Conservation (phyloP, 176 grass and related monocot species). For the Bothriochloa decipiens region DNA sequence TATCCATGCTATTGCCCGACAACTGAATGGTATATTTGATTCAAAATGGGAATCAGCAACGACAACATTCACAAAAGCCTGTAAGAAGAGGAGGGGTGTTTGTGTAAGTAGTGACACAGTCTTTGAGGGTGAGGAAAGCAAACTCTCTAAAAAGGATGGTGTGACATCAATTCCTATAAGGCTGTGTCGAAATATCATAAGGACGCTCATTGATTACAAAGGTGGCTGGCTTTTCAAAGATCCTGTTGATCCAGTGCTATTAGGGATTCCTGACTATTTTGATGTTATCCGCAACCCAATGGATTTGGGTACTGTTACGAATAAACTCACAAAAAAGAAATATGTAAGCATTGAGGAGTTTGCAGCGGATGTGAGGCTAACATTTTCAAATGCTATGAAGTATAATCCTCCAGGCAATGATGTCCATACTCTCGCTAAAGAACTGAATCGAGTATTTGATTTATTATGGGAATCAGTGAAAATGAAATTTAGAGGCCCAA, state of each 20-base stretch:
- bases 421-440: constrained; percentile 66
- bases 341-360: constrained; percentile 61
- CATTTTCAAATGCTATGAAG: constrained; percentile 87
- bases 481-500: constrained; percentile 53
- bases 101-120: not conserved
- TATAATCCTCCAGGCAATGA: constrained; percentile 82
- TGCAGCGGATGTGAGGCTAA: constrained; percentile 75
- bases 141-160: not conserved
- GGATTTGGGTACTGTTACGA: constrained; percentile 80
- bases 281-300: constrained; percentile 76
- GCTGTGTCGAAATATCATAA: constrained; percentile 55
- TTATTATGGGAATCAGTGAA: constrained; percentile 60
- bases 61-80: constrained; percentile 39
- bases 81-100: not conserved
- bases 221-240: constrained; percentile 65
- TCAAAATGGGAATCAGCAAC: constrained; percentile 58
- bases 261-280: constrained; percentile 78
- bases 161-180: constrained; percentile 29
- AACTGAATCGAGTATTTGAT: constrained; percentile 71
- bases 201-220: constrained; percentile 61
- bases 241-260: constrained; percentile 71
- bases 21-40: constrained; percentile 69
- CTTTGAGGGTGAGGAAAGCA: not conserved
- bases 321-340: constrained; percentile 60
- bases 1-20: constrained; percentile 66